Evolutionary conservation across 257 asterid species (phyloP).

Genomic region (Solanum corneliomulleri): DNA sequence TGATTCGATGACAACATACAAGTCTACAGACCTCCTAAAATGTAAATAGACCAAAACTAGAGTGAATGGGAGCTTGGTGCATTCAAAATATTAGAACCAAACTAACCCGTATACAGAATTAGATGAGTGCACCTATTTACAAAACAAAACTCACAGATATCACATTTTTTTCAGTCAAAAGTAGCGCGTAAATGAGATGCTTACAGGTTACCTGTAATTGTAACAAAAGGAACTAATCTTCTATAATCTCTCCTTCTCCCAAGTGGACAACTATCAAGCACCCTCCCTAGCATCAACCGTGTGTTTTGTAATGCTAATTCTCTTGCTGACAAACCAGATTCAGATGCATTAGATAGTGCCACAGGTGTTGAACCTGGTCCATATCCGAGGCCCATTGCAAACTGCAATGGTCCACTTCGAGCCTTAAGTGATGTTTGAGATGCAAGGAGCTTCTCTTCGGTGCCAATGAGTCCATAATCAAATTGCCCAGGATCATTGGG

Average conservation of each 20-base stretch:
- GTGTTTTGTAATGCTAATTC: conserved; percentile 83
- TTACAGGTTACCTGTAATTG: conserved; percentile 51
- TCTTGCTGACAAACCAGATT: conserved; percentile 46
- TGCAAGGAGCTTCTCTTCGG: conserved; percentile 63
- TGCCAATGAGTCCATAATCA: conserved; percentile 61
- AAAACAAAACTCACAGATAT: neutral
- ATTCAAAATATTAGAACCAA: neutral
- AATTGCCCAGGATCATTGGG: conserved; percentile 43
- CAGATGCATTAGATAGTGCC: conserved; percentile 34
- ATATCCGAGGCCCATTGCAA: conserved; percentile 19
- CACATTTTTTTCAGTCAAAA: neutral
- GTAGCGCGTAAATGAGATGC: neutral
- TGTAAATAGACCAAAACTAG: neutral
- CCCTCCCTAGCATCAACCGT: conserved; percentile 81
- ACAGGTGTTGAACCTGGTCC: conserved; percentile 36
- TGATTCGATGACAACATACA: neutral
- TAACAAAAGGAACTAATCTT: conserved; percentile 85
- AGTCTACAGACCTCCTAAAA: neutral
- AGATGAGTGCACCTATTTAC: neutral
- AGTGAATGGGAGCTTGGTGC: neutral
- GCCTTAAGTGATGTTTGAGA: conserved; percentile 87
- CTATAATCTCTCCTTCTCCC: conserved; percentile 89
- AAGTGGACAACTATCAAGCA: conserved; percentile 78
- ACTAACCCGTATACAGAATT: neutral
- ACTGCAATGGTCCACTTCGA: conserved; percentile 91